Conservation (phyloP, 2,329 filamentous ascomycete species). For the Elsinoe batatas region DNA sequence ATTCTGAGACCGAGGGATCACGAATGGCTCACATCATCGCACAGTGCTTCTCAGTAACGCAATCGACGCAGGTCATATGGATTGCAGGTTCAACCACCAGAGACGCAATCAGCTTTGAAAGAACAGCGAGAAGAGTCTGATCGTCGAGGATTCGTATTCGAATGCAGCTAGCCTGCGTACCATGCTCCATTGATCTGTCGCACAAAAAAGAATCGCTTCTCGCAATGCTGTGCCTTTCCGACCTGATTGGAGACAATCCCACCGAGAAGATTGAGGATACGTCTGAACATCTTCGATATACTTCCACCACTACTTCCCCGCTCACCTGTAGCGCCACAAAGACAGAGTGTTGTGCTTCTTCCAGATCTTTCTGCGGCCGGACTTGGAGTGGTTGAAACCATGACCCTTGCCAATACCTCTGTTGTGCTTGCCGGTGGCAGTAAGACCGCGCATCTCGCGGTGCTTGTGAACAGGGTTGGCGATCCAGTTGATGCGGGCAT, state of each 20-base stretch:
- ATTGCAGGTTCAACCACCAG: too few relatives aligned
- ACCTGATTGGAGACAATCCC: background rate
- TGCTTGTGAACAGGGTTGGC: constrained; percentile 99
- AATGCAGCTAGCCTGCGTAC: background rate
- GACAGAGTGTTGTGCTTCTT: constrained; percentile 99
- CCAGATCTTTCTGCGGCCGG: constrained; percentile 99
- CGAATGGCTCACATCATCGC: background rate
- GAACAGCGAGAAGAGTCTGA: background rate
- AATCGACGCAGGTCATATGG: too few relatives aligned
- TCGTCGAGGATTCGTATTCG: background rate
- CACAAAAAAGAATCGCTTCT: background rate
- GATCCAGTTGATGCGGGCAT: constrained; percentile 99
- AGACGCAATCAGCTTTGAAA: background rate
- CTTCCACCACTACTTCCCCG: background rate
- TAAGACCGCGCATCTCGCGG: constrained; percentile 95
- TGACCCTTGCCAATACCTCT: constrained; percentile 99
- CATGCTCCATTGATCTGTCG: background rate
- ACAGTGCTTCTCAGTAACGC: too few relatives aligned
- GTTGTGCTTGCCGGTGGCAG: constrained; percentile 98
- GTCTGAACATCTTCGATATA: background rate
- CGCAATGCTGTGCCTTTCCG: background rate
- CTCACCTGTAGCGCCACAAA: constrained; percentile 94
- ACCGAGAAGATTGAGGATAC: background rate
- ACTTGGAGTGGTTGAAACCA: constrained; percentile 96
- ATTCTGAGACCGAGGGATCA: background rate